These are phyloP conservation scores for Kluyveromyces sp. DNA, from an alignment of 1,139 yeast species.

Conservation along the genomic window DNA sequence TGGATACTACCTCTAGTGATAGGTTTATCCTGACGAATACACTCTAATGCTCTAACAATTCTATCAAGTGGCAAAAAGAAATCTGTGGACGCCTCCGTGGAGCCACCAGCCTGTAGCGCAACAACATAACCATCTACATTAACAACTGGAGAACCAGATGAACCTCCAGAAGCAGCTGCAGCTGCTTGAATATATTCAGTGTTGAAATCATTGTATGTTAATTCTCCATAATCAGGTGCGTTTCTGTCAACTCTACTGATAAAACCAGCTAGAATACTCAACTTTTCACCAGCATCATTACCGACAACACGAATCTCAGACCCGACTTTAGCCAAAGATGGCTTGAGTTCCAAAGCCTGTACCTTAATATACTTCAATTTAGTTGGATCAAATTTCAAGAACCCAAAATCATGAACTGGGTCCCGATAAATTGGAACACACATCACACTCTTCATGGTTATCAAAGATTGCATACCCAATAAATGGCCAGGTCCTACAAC, in stretches of 20 bases:
- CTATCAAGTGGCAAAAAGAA: conserved; percentile 83
- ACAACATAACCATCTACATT: conserved; percentile 79
- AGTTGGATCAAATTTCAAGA: conserved; percentile 65
- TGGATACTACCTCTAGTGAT: conserved; percentile 84
- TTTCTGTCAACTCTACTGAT: conserved; percentile 87
- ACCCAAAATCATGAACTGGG: conserved; percentile 84
- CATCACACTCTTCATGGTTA: conserved; percentile 90
- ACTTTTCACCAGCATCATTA: conserved; percentile 92
- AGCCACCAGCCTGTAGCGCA: conserved; percentile 92
- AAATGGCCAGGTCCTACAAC: conserved; percentile 92
- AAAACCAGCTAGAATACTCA: conserved; percentile 82
- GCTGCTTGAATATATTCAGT: conserved; percentile 97
- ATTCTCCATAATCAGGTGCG: conserved; percentile 87
- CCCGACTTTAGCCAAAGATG: conserved; percentile 81
- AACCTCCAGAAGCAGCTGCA: conserved; percentile 92
- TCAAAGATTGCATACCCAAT: conserved; percentile 87
- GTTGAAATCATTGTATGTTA: conserved; percentile 90
- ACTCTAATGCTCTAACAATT: conserved; percentile 70
- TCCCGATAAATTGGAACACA: conserved; percentile 74
- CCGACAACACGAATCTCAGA: conserved; percentile 91
- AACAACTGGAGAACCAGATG: conserved; percentile 93
- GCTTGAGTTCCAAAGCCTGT: conserved; percentile 58
- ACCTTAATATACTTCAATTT: conserved; percentile 68
- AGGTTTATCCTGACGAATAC: conserved; percentile 51
- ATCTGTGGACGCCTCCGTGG: conserved; percentile 86